These are phyloP conservation scores for Saccharomycopsis sp. DNA, from an alignment of 805 yeast genomes.

Conservation along the genomic window DNA sequence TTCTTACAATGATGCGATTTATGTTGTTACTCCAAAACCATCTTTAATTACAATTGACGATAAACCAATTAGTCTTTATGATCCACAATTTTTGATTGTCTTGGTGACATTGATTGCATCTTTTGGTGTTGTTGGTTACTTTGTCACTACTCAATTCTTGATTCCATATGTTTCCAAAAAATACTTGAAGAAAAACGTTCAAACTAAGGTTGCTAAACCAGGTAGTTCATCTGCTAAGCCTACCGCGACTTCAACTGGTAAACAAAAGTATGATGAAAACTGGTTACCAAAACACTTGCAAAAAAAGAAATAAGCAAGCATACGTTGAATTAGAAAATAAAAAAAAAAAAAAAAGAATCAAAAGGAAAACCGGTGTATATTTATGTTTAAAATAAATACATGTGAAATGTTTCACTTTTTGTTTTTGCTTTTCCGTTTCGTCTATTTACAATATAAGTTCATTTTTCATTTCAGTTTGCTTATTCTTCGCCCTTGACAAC, in stretches of 20 bases:
- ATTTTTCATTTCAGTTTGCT: neutral
- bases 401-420: neutral
- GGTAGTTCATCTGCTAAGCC: conserved; percentile 25
- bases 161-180: conserved; percentile 35
- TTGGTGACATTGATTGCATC: conserved; percentile 46
- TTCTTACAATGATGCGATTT: conserved; percentile 40
- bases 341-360: conserved; percentile 1
- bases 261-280: conserved; percentile 33
- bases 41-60: conserved; percentile 56
- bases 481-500: conserved; percentile 56
- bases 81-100: conserved; percentile 64
- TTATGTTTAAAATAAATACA: neutral
- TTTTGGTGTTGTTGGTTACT: conserved; percentile 44
- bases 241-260: conserved; percentile 27
- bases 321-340: neutral
- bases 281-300: conserved; percentile 58
- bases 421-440: neutral
- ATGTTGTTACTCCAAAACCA: conserved; percentile 50
- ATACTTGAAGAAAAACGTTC: conserved; percentile 29
- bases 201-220: conserved; percentile 6
- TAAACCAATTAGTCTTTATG: conserved; percentile 58
- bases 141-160: conserved; percentile 38
- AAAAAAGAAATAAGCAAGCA: conserved; percentile 25
- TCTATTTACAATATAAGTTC: neutral
- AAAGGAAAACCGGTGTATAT: neutral